Evolutionary conservation across 352 stramenopile genomes (phyloP).

Genomic region (Globisporangium sylvaticum): DNA sequence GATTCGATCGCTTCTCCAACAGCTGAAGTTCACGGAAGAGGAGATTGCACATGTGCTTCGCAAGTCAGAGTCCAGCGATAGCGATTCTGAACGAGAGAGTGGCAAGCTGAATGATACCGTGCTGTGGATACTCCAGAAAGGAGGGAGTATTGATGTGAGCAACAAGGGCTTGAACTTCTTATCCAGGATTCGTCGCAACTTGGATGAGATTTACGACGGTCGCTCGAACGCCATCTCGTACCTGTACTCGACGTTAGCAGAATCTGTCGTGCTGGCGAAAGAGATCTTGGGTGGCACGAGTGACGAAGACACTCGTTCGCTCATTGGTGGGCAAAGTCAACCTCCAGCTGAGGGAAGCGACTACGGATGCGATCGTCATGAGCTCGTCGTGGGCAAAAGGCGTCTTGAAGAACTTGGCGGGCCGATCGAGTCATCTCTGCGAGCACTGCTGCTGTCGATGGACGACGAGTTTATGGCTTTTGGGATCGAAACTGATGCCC

Average conservation of each 20-base stretch:
- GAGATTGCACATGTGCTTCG: conserved; percentile 40
- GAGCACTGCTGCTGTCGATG: conserved; percentile 54
- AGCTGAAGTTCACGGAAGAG: conserved; percentile 40
- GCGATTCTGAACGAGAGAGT: background rate
- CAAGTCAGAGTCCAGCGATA: conserved; percentile 7
- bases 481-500: conserved; percentile 59
- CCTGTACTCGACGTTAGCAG: conserved; percentile 41
- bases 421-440: conserved; percentile 36
- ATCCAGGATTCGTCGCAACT: conserved; percentile 17
- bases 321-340: conserved; percentile 18
- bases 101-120: conserved; percentile 23
- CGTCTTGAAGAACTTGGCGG: conserved; percentile 32
- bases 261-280: conserved; percentile 39
- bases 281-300: conserved; percentile 18
- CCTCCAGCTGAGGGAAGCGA: conserved; percentile 9
- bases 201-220: conserved; percentile 42
- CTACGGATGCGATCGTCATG: conserved; percentile 25
- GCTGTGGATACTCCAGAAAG: conserved; percentile 39
- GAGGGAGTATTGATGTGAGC: conserved; percentile 43
- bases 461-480: conserved; percentile 66
- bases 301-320: conserved; percentile 7
- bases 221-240: conserved; percentile 38
- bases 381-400: conserved; percentile 30
- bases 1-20: conserved; percentile 38
- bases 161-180: conserved; percentile 30